A percentile compares a stretch with the other conserved stretches of the same genome.
Conservation (phyloP, 2,329 filamentous ascomycete species). For the Pyrenophora tritici-repentis region DNA sequence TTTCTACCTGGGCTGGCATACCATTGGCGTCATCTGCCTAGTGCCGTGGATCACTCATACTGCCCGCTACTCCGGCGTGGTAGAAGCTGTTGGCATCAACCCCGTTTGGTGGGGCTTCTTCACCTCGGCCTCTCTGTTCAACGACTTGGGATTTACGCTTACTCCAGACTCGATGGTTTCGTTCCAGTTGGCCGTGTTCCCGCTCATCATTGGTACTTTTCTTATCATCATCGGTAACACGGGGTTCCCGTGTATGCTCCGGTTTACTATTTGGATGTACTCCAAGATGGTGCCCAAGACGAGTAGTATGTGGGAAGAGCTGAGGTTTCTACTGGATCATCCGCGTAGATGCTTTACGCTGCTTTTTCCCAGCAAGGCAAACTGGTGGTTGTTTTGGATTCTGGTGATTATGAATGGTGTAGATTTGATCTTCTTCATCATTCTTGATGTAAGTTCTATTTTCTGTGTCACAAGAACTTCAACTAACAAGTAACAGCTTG, state of each 20-base stretch:
- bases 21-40: conserved; percentile 74
- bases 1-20: conserved; percentile 84
- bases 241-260: conserved; percentile 91
- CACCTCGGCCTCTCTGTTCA: conserved; percentile 85
- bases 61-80: conserved; percentile 62
- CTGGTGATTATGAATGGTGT: conserved; percentile 79
- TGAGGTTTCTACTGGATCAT: conserved; percentile 89
- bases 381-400: conserved; percentile 94
- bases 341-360: conserved; percentile 95
- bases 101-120: conserved; percentile 92
- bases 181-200: conserved; percentile 77
- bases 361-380: conserved; percentile 85
- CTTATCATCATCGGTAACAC: conserved; percentile 95
- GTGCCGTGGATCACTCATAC: conserved; percentile 78
- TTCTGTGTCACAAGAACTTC: too few species aligned
- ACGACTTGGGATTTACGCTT: conserved; percentile 90
- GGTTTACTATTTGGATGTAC: conserved; percentile 85
- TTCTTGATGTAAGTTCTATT: conserved; percentile 74
- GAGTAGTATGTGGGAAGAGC: conserved; percentile 82
- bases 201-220: conserved; percentile 78
- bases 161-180: conserved; percentile 94
- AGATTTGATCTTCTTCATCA: conserved; percentile 88
- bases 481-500: conserved; percentile 59
- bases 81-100: conserved; percentile 66
- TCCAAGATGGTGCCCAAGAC: conserved; percentile 68